phyloP scores from a whole-genome alignment of 169 alveolate genomes.

The Plasmodium blacklocki region DNA sequence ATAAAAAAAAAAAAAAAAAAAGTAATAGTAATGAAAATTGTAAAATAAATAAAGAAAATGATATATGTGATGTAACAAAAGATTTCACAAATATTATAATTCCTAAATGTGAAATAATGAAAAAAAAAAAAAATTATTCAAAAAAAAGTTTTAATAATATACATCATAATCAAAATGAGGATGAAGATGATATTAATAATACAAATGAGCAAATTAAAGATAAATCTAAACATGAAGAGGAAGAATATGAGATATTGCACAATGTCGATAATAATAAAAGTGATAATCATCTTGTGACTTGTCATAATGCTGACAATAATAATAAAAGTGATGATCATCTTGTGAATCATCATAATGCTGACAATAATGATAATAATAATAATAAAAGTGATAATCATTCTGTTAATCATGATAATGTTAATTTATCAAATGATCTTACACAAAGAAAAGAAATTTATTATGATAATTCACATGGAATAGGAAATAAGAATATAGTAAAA shows the following conservation, averaged over 20 bases:
- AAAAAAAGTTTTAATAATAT: no score
- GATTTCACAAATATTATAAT: no score
- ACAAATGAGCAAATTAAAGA: no score
- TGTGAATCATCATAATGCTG: no score
- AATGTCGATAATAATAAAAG: neutral
- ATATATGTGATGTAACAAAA: no score
- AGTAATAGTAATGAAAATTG: neutral
- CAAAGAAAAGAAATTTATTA: neutral
- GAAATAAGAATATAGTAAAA: neutral
- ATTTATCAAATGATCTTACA: neutral
- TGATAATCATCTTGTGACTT: neutral
- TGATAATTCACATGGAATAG: neutral
- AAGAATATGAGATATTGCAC: neutral
- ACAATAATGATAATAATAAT: neutral
- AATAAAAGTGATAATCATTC: neutral
- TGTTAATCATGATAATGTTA: neutral
- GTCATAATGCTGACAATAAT: neutral
- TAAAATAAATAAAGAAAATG: neutral
- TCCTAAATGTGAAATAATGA: no score
- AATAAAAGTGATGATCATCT: neutral
- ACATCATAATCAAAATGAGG: no score
- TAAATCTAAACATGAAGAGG: no score
- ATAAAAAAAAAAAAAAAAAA: neutral
- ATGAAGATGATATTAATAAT: no score
- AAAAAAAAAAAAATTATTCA: no score